A percentile compares a stretch with the other conserved stretches of the same genome.
Evolutionary conservation across 2,329 filamentous ascomycete genomes (phyloP).

Genomic region (Colletotrichum camelliae): DNA sequence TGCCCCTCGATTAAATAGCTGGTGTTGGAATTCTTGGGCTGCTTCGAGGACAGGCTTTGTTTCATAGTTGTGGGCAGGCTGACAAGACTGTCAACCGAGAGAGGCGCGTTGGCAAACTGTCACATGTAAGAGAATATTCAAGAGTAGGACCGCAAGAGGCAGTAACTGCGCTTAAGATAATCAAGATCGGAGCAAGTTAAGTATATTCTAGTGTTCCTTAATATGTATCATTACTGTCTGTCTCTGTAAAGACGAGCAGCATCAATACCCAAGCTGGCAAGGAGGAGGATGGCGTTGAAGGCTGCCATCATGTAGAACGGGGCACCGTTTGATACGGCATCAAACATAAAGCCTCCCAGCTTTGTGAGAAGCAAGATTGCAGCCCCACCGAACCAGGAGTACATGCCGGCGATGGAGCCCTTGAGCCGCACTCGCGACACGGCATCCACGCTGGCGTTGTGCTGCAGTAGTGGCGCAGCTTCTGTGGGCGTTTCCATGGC

Average conservation of each 20-base stretch:
- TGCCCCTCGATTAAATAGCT: not conserved
- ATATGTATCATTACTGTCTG: not conserved
- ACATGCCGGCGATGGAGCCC: conserved; percentile 92
- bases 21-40: too few species aligned
- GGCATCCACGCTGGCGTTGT: conserved; percentile 28
- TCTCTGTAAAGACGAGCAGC: conserved; percentile 42
- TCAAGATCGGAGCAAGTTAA: not conserved
- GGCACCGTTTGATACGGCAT: conserved; percentile 72
- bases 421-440: conserved; percentile 71
- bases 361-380: conserved; percentile 94
- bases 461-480: conserved; percentile 44
- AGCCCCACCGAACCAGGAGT: conserved; percentile 87
- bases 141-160: not conserved
- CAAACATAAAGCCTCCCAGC: conserved; percentile 85
- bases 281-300: conserved; percentile 79
- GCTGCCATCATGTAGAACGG: conserved; percentile 95
- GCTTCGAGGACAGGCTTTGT: not conserved
- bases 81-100: not conserved
- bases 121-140: not conserved
- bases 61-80: not conserved
- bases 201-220: not conserved
- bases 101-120: not conserved
- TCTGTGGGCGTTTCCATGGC: conserved; percentile 43
- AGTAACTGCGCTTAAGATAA: not conserved
- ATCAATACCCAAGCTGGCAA: conserved; percentile 59